Evolutionary conservation across 257 asterid genomes (phyloP).

Genomic region (Solanum raphanifolium): DNA sequence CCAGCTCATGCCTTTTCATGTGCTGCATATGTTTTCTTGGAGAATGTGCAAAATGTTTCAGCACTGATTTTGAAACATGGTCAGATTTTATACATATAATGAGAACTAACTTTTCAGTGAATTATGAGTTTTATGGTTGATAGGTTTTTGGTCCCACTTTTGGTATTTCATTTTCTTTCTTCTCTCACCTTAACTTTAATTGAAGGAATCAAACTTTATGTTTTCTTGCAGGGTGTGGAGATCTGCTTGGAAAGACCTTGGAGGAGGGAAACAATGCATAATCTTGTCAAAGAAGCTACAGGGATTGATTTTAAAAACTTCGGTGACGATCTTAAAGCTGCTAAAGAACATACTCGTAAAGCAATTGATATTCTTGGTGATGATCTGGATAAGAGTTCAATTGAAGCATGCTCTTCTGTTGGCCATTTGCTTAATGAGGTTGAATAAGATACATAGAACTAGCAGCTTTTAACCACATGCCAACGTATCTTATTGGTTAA

Average conservation of each 20-base stretch:
- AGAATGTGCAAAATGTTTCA: not conserved
- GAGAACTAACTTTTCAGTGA: not conserved
- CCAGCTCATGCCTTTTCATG: not conserved
- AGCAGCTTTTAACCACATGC: not conserved
- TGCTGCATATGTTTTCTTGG: not conserved
- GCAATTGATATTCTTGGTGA: conserved; percentile 27
- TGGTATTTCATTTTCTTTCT: not conserved
- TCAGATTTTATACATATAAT: not conserved
- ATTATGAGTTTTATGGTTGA: not conserved
- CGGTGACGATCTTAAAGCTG: conserved; percentile 50
- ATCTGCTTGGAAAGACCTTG: conserved; percentile 91
- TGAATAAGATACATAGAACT: not conserved
- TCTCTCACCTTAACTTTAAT: not conserved
- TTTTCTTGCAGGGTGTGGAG: conserved; percentile 54
- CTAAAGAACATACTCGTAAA: conserved; percentile 48
- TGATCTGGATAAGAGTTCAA: conserved; percentile 27
- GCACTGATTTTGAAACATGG: not conserved
- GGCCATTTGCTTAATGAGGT: conserved; percentile 92
- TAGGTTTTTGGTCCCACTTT: not conserved
- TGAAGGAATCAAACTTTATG: not conserved
- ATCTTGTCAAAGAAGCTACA: conserved; percentile 84
- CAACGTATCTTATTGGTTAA: not conserved
- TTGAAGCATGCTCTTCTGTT: conserved; percentile 69
- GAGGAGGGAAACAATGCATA: conserved; percentile 97
- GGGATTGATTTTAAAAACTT: conserved; percentile 63